A percentile compares a stretch with the other conserved stretches of the same genome.
These are phyloP conservation scores for Microbotryum scabiosae DNA, from an alignment of 1,284 basidiomycete species.

Conservation along the genomic window DNA sequence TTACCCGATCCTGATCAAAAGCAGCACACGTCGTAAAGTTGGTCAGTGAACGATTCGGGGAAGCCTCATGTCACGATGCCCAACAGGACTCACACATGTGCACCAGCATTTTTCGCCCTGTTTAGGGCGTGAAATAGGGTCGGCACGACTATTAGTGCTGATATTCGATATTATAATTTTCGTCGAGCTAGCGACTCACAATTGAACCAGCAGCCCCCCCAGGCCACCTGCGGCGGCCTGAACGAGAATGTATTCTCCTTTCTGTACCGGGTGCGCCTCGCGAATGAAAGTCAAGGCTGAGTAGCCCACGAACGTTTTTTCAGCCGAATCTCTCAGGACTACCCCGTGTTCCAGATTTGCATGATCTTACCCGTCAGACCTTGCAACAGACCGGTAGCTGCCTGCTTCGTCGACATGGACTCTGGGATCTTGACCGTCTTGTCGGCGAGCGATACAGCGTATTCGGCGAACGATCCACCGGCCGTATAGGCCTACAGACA, in stretches of 20 bases:
- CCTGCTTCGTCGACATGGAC: slow-evolving; percentile 54
- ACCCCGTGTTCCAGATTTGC: background rate
- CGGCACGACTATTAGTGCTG: background rate
- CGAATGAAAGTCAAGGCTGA: slow-evolving; percentile 62
- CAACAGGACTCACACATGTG: too few relatives aligned
- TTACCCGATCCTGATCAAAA: too few relatives aligned
- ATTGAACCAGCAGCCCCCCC: slow-evolving; percentile 48
- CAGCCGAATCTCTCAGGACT: background rate
- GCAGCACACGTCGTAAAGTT: too few relatives aligned
- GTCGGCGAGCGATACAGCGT: slow-evolving; percentile 59
- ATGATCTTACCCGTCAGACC: slow-evolving; percentile 53
- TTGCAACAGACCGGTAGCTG: slow-evolving; percentile 62
- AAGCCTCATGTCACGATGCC: too few relatives aligned
- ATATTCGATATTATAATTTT: too few relatives aligned
- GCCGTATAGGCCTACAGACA: slow-evolving; percentile 42
- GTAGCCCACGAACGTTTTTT: background rate
- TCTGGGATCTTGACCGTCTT: slow-evolving; percentile 46
- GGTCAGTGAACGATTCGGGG: too few relatives aligned
- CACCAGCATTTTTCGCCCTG: too few relatives aligned
- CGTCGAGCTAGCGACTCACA: slow-evolving; percentile 24
- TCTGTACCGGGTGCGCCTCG: slow-evolving; percentile 73
- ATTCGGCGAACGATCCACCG: slow-evolving; percentile 62
- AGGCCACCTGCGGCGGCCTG: slow-evolving; percentile 81
- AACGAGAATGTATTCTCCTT: slow-evolving; percentile 50
- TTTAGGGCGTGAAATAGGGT: background rate